phyloP scores from a whole-genome alignment of 2,329 filamentous ascomycete genomes.

The Epichloe gansuensis region DNA sequence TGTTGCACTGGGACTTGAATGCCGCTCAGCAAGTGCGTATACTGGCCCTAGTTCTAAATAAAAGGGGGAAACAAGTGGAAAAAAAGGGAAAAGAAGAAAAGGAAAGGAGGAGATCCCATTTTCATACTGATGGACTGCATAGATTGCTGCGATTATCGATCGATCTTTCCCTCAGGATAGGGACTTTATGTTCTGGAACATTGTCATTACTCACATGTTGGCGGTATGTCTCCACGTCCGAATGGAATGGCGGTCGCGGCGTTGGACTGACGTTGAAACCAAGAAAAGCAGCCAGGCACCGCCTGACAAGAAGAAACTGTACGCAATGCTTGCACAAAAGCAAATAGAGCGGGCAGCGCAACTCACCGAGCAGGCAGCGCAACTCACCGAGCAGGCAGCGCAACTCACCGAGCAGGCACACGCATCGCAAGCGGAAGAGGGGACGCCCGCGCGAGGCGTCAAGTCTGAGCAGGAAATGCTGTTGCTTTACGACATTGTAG shows the following conservation, averaged over 20 bases:
- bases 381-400: conserved; percentile 37
- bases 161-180: conserved; percentile 36
- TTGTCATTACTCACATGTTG: conserved; percentile 38
- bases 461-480: conserved; percentile 37
- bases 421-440: conserved; percentile 8
- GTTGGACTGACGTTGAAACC: background rate
- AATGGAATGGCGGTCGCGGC: background rate
- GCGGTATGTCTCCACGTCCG: conserved; percentile 26
- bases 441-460: conserved; percentile 19
- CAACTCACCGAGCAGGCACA: conserved; percentile 27
- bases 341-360: conserved; percentile 39
- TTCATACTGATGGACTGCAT: background rate
- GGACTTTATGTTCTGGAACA: conserved; percentile 41
- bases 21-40: conserved; percentile 41
- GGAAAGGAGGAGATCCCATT: too few species aligned
- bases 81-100: background rate
- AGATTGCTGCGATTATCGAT: conserved; percentile 43
- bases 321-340: conserved; percentile 36
- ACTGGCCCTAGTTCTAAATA: background rate
- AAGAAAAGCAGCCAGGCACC: conserved; percentile 35
- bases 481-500: conserved; percentile 34
- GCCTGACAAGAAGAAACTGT: conserved; percentile 36
- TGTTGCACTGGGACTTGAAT: conserved; percentile 41
- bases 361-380: conserved; percentile 26
- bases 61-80: background rate